These are phyloP conservation scores for Syzygium jambos DNA, from an alignment of 345 rosid genomes.

Conservation along the genomic window DNA sequence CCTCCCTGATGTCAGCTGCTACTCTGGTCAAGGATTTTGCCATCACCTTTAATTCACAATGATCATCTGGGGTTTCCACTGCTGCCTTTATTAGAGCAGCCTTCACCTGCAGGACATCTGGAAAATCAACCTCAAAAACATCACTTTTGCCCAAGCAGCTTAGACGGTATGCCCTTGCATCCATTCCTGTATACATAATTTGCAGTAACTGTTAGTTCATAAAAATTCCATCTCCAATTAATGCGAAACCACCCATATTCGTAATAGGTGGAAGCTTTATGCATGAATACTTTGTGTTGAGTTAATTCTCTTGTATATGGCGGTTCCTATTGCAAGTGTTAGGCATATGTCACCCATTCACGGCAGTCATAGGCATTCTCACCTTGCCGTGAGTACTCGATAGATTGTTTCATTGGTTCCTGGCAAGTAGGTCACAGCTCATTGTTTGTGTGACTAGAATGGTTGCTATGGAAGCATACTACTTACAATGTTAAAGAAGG, in stretches of 20 bases:
- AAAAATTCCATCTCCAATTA: neutral
- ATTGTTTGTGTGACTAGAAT: neutral
- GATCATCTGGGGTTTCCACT: conserved; percentile 27
- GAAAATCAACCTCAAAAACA: conserved; percentile 82
- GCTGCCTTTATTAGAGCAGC: conserved; percentile 57
- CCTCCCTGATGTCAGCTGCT: conserved; percentile 66
- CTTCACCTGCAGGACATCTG: conserved; percentile 64
- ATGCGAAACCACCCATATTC: neutral
- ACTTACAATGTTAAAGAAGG: neutral
- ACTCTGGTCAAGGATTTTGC: conserved; percentile 76
- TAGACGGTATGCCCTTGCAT: conserved; percentile 79
- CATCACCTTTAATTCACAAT: conserved; percentile 26
- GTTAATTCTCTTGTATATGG: neutral
- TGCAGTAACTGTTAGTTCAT: neutral
- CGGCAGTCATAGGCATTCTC: neutral
- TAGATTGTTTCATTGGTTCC: neutral
- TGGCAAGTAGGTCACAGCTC: neutral
- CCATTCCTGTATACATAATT: conserved; percentile 56
- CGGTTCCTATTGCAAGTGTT: neutral
- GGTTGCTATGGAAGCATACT: neutral
- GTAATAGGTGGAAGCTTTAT: neutral
- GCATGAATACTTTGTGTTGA: neutral
- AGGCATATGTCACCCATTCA: neutral
- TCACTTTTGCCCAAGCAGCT: conserved; percentile 59
- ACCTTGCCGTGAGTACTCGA: neutral